Base-by-base conservation (phyloP, 1,139 yeast species). In the Sugiyamaella paludigena region DNA sequence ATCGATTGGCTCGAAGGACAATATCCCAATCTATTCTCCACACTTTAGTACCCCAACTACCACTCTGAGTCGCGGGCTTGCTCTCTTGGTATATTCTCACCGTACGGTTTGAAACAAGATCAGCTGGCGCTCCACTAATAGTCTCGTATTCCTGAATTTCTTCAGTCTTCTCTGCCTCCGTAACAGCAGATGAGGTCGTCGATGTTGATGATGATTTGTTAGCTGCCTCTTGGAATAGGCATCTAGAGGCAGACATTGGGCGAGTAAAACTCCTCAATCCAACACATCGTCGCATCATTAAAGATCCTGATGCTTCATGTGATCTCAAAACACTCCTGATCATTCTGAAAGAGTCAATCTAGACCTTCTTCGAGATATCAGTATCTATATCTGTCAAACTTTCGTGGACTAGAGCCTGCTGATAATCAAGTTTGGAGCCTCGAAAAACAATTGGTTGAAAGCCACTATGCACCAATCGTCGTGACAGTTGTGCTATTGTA, bases 21-120 rank as follows among this genome's bases (percentile, higher is more conserved):
- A 85, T 79, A 63, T 87, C 95, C 92, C 94, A 87, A 69, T 87
- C 95, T 55, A 87, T 65, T 63, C 80, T 80, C 96, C 96, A 87
- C 59, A 70, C 71, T 55, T 61, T 57, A 42, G 75, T 66, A 19
- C 67, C 68, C 57, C 54, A 65, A 24, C 60, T 62, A 12, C 91
- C 87, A 37, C 87, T 80, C 71, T 87, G 96, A 30, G 94, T 87
- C 38, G 95, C 94, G 10, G 89, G 77, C 70, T 85, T 84, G 55
- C 89, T 70, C 62, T 84, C 89, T 67, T 83, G 79, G 68, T 75
- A 87, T 63, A 87, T 87, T 67, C 94, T 79, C 6, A 84, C 95
- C 29, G 81, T 77, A 68, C 96, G 78, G 57, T 75, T 72, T 45
- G 82, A 77, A 49, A 78, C 68, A 52, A 84, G 70, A 51, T 81